These are phyloP conservation scores for Serendipita sp. DNA, from an alignment of 768 basidiomycete species.

Conservation along the genomic window DNA sequence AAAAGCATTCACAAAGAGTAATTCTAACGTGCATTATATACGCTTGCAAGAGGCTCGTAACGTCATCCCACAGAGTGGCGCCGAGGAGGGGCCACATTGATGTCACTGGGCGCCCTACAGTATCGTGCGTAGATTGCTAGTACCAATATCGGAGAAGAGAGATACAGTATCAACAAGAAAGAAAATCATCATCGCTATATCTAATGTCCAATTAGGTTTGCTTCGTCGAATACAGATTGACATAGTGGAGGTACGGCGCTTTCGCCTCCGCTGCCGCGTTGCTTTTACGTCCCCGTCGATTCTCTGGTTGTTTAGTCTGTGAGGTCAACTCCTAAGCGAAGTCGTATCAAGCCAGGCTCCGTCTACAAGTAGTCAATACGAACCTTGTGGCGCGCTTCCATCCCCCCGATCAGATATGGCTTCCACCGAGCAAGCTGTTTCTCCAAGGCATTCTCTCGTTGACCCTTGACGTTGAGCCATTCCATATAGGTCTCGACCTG, in stretches of 20 bases:
- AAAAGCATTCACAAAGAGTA: too few species aligned
- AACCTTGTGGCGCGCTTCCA: conserved; percentile 60
- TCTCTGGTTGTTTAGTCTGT: background rate
- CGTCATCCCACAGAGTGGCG: background rate
- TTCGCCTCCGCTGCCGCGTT: background rate
- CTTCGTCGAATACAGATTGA: conserved; percentile 1
- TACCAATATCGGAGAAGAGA: background rate
- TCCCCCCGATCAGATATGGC: conserved; percentile 64
- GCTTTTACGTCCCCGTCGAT: background rate
- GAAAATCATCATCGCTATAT: background rate
- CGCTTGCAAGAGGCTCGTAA: background rate
- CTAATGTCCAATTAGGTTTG: background rate
- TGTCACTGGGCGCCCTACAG: background rate
- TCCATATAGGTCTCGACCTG: conserved; percentile 70
- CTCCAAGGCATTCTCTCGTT: conserved; percentile 71
- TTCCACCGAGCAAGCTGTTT: conserved; percentile 68
- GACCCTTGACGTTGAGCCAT: conserved; percentile 88
- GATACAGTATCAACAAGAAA: background rate
- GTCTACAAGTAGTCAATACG: conserved; percentile 15
- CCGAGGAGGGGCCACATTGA: background rate
- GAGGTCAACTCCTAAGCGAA: background rate
- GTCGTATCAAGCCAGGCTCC: background rate
- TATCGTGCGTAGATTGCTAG: background rate
- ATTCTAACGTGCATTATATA: background rate
- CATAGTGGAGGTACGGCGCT: conserved; percentile 2